Percentiles rank a stretch among this genome's conserved stretches.
Conservation (phyloP, 176 grass and related monocot genomes). For the bread wheat (Triticum aestivum) region IWGSC_CS_RefSeq_v2.1 NC_057805.1:4238357-4238856, state of each 20-base stretch:
- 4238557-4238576: conserved; percentile 62
- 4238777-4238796: background rate
- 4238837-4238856: no score
- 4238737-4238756: no score
- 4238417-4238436: background rate
- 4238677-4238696: background rate
- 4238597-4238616: conserved; percentile 57
- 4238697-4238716: no score
- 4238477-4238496: background rate
- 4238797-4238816: background rate
- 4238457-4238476: background rate
- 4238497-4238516: conserved; percentile 4
- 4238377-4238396: background rate
- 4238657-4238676: conserved; percentile 61
- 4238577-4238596: conserved; percentile 83
- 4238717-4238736: background rate
- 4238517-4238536: conserved; percentile 78
- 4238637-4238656: conserved; percentile 94
- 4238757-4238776: background rate
- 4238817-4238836: background rate
- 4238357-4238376: no score
- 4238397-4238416: no score
- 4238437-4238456: background rate
- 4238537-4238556: conserved; percentile 85
- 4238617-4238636: conserved; percentile 77